These are phyloP conservation scores for Hymenoscyphus linearis DNA, from an alignment of 2,329 filamentous ascomycete genomes.

Conservation along the genomic window DNA sequence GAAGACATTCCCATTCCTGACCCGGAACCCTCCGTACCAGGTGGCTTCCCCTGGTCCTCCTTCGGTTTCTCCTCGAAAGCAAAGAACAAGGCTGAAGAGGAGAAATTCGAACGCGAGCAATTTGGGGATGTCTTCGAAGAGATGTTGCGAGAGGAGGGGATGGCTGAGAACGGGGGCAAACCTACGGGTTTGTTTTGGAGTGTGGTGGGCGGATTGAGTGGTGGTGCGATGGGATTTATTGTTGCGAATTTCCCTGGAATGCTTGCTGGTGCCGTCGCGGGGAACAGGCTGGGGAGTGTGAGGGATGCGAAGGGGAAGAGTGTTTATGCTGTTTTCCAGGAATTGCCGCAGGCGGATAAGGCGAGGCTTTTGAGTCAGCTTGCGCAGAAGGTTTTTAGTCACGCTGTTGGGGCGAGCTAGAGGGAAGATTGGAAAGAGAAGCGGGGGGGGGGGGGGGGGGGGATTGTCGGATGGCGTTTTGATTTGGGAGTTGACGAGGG, in stretches of 20 bases:
- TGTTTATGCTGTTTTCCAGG: constrained; percentile 78
- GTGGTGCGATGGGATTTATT: constrained; percentile 90
- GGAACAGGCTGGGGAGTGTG: constrained; percentile 85
- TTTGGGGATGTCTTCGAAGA: constrained; percentile 87
- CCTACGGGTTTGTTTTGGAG: constrained; percentile 78
- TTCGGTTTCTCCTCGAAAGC: constrained; percentile 50
- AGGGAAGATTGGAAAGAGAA: too few relatives aligned
- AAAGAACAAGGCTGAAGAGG: constrained; percentile 44
- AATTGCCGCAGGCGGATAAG: constrained; percentile 78
- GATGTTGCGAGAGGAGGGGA: constrained; percentile 80
- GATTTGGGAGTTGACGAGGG: not conserved
- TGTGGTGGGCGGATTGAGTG: constrained; percentile 77
- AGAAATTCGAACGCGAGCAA: constrained; percentile 66
- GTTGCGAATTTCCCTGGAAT: constrained; percentile 87
- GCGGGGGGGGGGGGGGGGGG: not conserved
- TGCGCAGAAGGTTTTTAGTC: constrained; percentile 80
- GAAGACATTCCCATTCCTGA: constrained; percentile 35
- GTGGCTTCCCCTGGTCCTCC: constrained; percentile 69
- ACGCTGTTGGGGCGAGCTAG: constrained; percentile 52
- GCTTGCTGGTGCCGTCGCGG: constrained; percentile 84
- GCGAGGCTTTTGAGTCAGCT: constrained; percentile 76
- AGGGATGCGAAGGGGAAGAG: constrained; percentile 90
- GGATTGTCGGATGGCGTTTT: not conserved
- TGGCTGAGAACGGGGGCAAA: constrained; percentile 64
- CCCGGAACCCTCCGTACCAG: constrained; percentile 35